Evolutionary conservation across 73 alveolate genomes (phyloP), one percentile per base, ranked within the genome.

Genomic region (Paramecium caudatum): DNA sequence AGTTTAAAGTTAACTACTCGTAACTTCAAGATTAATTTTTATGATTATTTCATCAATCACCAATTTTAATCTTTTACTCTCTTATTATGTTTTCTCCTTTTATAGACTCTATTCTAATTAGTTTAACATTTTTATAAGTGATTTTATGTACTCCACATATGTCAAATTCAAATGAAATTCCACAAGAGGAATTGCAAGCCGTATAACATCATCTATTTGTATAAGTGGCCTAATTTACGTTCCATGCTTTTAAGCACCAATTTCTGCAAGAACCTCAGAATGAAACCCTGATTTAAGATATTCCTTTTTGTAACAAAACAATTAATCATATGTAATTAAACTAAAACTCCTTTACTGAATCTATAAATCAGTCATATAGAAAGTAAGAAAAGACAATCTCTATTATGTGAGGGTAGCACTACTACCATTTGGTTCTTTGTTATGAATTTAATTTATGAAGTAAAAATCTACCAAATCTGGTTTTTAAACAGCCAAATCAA

Each of bases 351-450:
- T 27, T 10, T 55, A 3, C 30, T 55, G n/a, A 10, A 55, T 15
- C 30, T 55, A 27, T 6, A 55, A 23, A 55, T 55, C 80, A 5
- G 30, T 23, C 0, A 55, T 5, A 55, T 55, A 10, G 7, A 55
- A 55, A 2, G 80, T 5, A 10, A 55, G 30, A 27, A 19, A 55
- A 3, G 80, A 55, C 0, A 55, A 27, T 10, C 30, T 55, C 23
- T 55, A 55, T 23, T 55, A 55, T 55, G 23, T 27, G 12, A 27
- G 80, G 9, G 30, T 55, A 5, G 30, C 46, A 55, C 80, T 55
- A 10, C 80, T 55, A 10, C 80, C 30, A 27, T 55, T 55, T 0
- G 80, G 80, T 27, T 55, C 80, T 12, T 55, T 55, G 23, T 55
- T 55, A 12, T 27, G 23, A 21, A 55, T 23, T 21, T 55, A 21